A percentile compares a stretch with the other conserved stretches of the same genome.
These are phyloP conservation scores for Epichloe coenophiala DNA, from an alignment of 2,329 filamentous ascomycete species.

Conservation along the genomic window DNA sequence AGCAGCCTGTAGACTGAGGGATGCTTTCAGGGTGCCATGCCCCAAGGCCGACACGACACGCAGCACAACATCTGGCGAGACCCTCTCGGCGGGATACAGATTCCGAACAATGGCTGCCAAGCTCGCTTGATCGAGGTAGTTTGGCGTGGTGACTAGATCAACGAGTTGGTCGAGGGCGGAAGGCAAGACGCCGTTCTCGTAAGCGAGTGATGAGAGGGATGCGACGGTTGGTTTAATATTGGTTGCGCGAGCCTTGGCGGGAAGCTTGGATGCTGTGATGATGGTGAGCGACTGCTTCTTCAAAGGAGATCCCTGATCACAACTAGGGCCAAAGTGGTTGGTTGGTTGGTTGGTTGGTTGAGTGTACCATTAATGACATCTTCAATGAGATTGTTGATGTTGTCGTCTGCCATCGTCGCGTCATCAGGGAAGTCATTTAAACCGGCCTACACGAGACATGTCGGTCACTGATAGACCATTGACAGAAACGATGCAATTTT, in stretches of 20 bases:
- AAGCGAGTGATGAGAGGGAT: slow-evolving; percentile 47
- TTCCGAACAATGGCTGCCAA: slow-evolving; percentile 56
- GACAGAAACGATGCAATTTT: background rate
- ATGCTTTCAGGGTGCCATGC: slow-evolving; percentile 62
- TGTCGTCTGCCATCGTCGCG: slow-evolving; percentile 14
- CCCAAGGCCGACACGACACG: slow-evolving; percentile 62
- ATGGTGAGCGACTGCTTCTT: background rate
- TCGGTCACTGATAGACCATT: background rate
- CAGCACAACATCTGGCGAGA: slow-evolving; percentile 48
- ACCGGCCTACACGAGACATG: background rate
- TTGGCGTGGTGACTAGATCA: slow-evolving; percentile 51
- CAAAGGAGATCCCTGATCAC: background rate
- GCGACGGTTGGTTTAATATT: slow-evolving; percentile 53
- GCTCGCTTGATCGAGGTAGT: slow-evolving; percentile 63
- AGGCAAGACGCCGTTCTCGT: slow-evolving; percentile 53
- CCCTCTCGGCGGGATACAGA: slow-evolving; percentile 56
- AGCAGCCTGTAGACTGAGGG: slow-evolving; percentile 53
- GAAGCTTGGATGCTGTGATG: slow-evolving; percentile 38
- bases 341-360: too few relatives aligned
- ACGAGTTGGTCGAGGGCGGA: slow-evolving; percentile 49
- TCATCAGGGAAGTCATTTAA: background rate
- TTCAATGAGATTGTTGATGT: slow-evolving; percentile 21
- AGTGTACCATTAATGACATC: slow-evolving; percentile 22
- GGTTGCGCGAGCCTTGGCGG: slow-evolving; percentile 51
- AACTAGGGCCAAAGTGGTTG: background rate